Base-by-base conservation (phyloP, 768 basidiomycete species). In the Crucibulum laeve region DNA sequence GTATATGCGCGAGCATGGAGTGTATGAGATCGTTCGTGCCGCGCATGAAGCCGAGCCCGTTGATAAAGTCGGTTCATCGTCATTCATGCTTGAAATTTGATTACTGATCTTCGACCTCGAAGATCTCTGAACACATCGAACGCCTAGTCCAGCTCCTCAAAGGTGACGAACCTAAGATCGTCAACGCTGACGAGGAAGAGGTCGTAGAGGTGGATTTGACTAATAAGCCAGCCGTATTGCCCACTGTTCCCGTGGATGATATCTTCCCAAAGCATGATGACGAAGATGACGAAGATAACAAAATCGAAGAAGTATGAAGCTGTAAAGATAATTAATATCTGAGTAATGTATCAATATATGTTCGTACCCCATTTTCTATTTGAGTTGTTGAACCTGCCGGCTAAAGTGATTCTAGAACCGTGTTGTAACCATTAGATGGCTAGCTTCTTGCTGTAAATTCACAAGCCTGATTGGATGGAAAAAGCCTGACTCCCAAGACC, bases 81-180 rank as follows among this genome's bases (percentile, higher is more conserved):
- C 14, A 11, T 23, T 40, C 13, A 2, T 0, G 2, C 3, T 37
- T 2, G 19, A 10, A 19, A n/a, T n/a, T 13, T 19, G n/a, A 19
- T n/a, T 14, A 37, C 14, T 13, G 19, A 37, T 13, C 19, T 15
- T 18, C n/a, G 8, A 40, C 4, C 25, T 25, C 2, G 8, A 53
- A 95, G 91, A 80, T 95, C 37, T 79, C 83, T 2, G 91, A 91
- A 58, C 84, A 87, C 34, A 87, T 96, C 30, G 91, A 92, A 55
- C 80, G 91, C 13, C 68, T 98, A 5, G 96, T 97, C 3, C 84
- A 77, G 49, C 65, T 97, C n/a, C 59, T 99, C 26, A 82, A 93
- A 53, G 76, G 90, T 1, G 78, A 84, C 0, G 91, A 94, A 57
- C 79, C 76, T 3, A 63, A 69, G 3, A 69, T 77, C 6, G 72